Base-by-base conservation (phyloP, 2,329 filamentous ascomycete genomes). In the Hortaea sp. region DNA sequence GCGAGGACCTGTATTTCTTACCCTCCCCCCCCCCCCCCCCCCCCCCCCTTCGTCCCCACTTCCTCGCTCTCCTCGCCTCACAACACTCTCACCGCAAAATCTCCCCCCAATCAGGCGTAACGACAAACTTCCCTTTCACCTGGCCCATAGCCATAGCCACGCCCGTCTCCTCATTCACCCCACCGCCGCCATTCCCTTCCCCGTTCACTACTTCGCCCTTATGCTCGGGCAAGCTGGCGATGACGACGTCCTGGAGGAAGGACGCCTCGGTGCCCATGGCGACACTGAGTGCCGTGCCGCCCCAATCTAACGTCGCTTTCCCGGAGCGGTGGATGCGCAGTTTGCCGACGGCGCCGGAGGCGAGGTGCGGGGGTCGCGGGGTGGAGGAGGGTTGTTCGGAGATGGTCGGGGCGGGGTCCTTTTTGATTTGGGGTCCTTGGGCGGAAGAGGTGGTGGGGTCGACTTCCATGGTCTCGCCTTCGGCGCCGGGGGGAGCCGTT, bases 121-220 rank as follows among this genome's bases (percentile, higher is more conserved):
- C 74, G 2, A 82, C 76, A 57, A 82, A 81, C 63, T 81, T 82
- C 45, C 76, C 77, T 61, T 74, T 77, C n/a, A 82, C 69, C 55
- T 79, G 73, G 6, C 78, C 79, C 67, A 82, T 75, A 2, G 73
- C 73, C 63, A 73, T 73, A 34, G 74, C 70, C 46, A 68, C 66
- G 20, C 48, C 47, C 9, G 57, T 48, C 39, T 63, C 61, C 11
- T 63, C 45, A 6, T 51, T 48, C 32, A 52, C 49, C 2, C 43
- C 48, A 28, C 53, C 52, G 7, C 51, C 47, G 42, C 50, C 46
- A 46, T 42, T 40, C 30, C 48, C 46, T 12, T 47, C 52, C 27
- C 44, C 44, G 20, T 20, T 20, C 20, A 20, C 20, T 20, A 20
- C 20, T 27, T 47, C 49, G 7, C 53, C 58, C 42, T 60, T 59